phyloP scores from a whole-genome alignment of 2,329 filamentous ascomycete genomes.

The Chlorencoelia australis region DNA sequence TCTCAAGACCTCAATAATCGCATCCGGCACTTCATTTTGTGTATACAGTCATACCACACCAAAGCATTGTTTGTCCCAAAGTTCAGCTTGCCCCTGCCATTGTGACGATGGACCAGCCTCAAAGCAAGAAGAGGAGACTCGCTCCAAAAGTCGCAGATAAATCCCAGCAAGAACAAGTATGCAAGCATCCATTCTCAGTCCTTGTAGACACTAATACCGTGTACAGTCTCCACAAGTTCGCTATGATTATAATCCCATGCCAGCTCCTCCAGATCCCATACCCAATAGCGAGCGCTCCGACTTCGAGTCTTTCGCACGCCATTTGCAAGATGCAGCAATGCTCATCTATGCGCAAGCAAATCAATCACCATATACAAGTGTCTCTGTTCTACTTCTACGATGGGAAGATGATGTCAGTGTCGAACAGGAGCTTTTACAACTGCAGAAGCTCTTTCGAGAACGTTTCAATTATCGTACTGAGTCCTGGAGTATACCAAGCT shows the following conservation, averaged over 20 bases:
- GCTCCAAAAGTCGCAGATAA: conserved; percentile 28
- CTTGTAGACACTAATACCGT: conserved; percentile 13
- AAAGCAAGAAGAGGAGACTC: conserved; percentile 28
- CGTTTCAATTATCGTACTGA: conserved; percentile 52
- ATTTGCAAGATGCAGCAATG: conserved; percentile 59
- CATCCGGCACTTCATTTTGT: too few species aligned
- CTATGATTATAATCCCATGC: conserved; percentile 25
- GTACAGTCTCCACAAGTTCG: conserved; percentile 20
- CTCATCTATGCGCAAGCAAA: conserved; percentile 55
- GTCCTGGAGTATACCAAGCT: conserved; percentile 50
- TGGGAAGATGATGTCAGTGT: conserved; percentile 51
- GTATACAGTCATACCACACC: too few species aligned
- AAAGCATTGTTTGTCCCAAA: not conserved
- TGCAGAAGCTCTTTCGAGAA: conserved; percentile 49
- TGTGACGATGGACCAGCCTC: conserved; percentile 26
- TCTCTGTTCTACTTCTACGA: conserved; percentile 49
- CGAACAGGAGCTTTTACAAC: conserved; percentile 41
- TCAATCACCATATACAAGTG: conserved; percentile 44
- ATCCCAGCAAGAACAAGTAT: conserved; percentile 25
- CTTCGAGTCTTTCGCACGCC: conserved; percentile 56
- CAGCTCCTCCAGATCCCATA: conserved; percentile 21
- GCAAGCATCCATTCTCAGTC: too few species aligned
- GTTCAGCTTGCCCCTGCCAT: not conserved
- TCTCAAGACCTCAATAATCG: too few species aligned
- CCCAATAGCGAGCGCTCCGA: conserved; percentile 33